Percentiles rank a stretch among this genome's conserved stretches.
Conservation (phyloP, 805 yeast species). For the Candida silvatica region DNA sequence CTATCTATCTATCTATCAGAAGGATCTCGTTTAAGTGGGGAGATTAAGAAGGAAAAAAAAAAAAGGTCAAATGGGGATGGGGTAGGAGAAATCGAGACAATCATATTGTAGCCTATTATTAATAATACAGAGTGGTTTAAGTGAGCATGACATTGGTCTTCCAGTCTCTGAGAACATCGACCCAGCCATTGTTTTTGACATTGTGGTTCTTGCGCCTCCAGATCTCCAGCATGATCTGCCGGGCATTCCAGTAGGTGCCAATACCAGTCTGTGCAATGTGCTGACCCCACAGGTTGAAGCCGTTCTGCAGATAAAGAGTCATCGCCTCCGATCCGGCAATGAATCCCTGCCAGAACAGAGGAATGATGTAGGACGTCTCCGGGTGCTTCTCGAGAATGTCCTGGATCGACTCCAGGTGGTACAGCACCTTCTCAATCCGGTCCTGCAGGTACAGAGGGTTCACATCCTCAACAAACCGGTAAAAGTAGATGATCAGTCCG, state of each 20-base stretch:
- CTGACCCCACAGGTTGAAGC: constrained; percentile 70
- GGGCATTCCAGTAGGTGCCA: constrained; percentile 81
- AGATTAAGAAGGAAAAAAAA: background rate
- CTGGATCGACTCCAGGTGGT: constrained; percentile 57
- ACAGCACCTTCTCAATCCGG: constrained; percentile 50
- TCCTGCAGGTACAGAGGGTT: constrained; percentile 52
- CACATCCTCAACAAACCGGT: constrained; percentile 49
- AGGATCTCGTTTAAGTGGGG: background rate
- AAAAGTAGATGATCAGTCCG: constrained; percentile 63
- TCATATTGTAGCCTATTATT: background rate
- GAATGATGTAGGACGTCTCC: constrained; percentile 53
- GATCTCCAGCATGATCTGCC: constrained; percentile 79
- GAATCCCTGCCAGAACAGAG: constrained; percentile 84
- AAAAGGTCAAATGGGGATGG: background rate
- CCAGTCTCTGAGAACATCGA: constrained; percentile 74
- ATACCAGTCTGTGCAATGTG: constrained; percentile 49
- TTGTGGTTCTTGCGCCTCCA: constrained; percentile 66
- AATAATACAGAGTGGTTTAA: constrained; percentile 12
- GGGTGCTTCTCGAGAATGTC: constrained; percentile 37
- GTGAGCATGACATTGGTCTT: constrained; percentile 74
- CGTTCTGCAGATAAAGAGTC: constrained; percentile 46
- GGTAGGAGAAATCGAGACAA: background rate
- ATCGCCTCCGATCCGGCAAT: constrained; percentile 79
- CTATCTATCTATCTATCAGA: too few species aligned
- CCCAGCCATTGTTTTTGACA: constrained; percentile 62